Percentiles rank a stretch among this genome's conserved stretches.
These are phyloP conservation scores for Mallotus nudiflorus DNA, from an alignment of 345 rosid genomes.

Conservation along the genomic window DNA sequence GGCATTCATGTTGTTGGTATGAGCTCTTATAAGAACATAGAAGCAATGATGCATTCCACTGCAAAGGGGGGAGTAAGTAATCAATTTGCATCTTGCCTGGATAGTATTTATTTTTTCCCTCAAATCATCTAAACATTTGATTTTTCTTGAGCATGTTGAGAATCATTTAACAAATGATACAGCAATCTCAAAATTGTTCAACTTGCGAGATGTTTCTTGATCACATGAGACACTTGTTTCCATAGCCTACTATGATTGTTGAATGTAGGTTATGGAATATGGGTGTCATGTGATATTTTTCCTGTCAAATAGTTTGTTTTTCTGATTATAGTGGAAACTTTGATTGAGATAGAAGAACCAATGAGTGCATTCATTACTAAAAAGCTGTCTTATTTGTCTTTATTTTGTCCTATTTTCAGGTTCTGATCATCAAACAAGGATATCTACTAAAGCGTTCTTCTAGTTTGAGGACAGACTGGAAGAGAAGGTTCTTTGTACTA, in stretches of 20 bases:
- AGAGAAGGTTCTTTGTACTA: constrained; percentile 85
- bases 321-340: neutral
- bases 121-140: neutral
- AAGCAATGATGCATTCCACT: constrained; percentile 51
- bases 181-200: neutral
- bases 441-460: constrained; percentile 79
- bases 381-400: constrained; percentile 7
- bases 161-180: neutral
- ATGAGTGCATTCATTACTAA: neutral
- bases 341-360: neutral
- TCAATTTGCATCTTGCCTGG: constrained; percentile 2
- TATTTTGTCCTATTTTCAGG: constrained; percentile 30
- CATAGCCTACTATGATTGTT: neutral
- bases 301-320: neutral
- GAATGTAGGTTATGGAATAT: neutral
- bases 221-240: neutral
- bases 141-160: neutral
- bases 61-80: constrained; percentile 65
- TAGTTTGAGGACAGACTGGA: constrained; percentile 72
- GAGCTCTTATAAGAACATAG: constrained; percentile 46
- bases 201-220: too few relatives aligned
- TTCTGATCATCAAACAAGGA: constrained; percentile 69
- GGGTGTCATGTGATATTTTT: neutral
- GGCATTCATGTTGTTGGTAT: constrained; percentile 42
- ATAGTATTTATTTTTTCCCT: neutral